Conservation (phyloP, 345 rosid species). For the Reutealis trisperma region DNA sequence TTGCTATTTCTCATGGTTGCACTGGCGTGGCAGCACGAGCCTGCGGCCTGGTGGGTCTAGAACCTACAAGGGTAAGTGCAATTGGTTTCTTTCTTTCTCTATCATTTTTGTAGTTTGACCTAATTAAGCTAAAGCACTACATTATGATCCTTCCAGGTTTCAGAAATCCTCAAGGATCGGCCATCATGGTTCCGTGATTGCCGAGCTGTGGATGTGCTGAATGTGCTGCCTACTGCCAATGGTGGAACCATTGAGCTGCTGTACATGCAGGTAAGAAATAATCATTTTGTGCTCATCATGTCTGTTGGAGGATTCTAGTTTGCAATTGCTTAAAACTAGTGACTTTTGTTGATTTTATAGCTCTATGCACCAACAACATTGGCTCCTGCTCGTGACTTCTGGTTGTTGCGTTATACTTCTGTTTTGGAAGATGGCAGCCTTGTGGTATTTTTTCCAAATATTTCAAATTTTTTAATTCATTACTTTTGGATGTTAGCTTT, state of each 20-base stretch:
- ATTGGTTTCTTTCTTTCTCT: not conserved
- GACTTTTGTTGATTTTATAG: slow-evolving; percentile 38
- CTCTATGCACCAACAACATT: slow-evolving; percentile 97
- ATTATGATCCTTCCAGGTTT: slow-evolving; percentile 53
- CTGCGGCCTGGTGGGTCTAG: slow-evolving; percentile 99
- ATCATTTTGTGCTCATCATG: not conserved
- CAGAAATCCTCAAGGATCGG: slow-evolving; percentile 99
- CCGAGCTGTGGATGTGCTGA: slow-evolving; percentile 96
- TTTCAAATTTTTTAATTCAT: not conserved
- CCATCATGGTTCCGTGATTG: slow-evolving; percentile 99
- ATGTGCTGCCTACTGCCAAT: slow-evolving; percentile 95
- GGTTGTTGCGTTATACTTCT: slow-evolving; percentile 95
- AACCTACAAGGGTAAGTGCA: slow-evolving; percentile 93
- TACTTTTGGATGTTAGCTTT: not conserved
- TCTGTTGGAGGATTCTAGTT: not conserved
- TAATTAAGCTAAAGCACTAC: not conserved
- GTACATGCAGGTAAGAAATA: slow-evolving; percentile 80
- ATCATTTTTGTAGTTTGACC: not conserved
- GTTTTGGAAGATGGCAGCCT: slow-evolving; percentile 99
- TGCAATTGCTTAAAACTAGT: not conserved
- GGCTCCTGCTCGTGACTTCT: slow-evolving; percentile 99
- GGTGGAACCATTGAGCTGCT: slow-evolving; percentile 99
- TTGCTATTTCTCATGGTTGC: slow-evolving; percentile 99
- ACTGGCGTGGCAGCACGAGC: slow-evolving; percentile 99
- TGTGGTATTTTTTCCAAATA: slow-evolving; percentile 55